Base-by-base conservation (phyloP, 1,284 basidiomycete genomes). In the Neolentinus lepideus region DNA sequence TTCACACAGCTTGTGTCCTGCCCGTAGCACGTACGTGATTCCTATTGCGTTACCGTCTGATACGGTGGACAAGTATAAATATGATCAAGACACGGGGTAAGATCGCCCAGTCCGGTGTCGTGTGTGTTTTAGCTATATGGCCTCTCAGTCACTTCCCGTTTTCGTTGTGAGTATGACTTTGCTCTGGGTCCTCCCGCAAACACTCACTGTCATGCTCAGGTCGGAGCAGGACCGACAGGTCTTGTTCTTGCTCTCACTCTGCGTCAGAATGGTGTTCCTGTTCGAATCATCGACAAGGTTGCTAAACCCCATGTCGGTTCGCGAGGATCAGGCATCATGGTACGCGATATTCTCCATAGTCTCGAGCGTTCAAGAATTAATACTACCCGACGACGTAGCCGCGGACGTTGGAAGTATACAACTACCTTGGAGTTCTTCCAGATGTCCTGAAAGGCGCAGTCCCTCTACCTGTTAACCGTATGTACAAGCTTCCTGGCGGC, bases 281-380 rank as follows among this genome's bases (percentile, higher is more conserved):
- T 74, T 9, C 71, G 72, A 19, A 64, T 74, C 31, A 64, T 75
- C 21, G 66, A 73, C 21, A 74, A 69, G 53, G 64, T 62, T 9
- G 52, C 31, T 1, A 57, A 59, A 0, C 57, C 62, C 27, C 59
- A 57, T 33, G 6, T 48, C 16, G 51, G 51, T 4, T 4, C 21
- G 9, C 26, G 51, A 6, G 51, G 26, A 33, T 11, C 51, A 4
- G 51, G 51, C 19, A 36, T 52, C 21, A 14, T 12, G 27, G 51
- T 52, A 21, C 4, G 29, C 29, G 4, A 4, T 25, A 6, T 46
- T 46, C 47, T 43, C 16, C 38, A 3, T n/a, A 21, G 38, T n/a
- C 38, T n/a, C 8, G 19, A n/a, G 16, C 33, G 33, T 35, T 16
- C 16, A 9, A 9, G 9, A 35, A 9, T 9, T 16, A 16, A 9